phyloP scores from a whole-genome alignment of 768 basidiomycete species.

The Russula compacta region DNA sequence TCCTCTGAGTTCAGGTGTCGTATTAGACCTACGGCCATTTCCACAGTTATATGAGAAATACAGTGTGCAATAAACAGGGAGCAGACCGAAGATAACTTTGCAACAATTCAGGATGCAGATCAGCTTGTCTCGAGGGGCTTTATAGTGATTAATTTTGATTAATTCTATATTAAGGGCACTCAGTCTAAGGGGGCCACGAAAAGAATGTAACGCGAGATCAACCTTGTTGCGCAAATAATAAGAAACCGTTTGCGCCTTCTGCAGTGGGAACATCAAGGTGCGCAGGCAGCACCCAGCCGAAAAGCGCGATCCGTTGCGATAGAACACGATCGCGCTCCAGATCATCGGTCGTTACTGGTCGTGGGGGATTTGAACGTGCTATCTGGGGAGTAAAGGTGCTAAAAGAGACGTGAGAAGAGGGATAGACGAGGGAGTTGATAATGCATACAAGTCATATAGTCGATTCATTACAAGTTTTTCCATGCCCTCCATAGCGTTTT shows the following conservation, averaged over 20 bases:
- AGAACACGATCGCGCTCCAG: conserved; percentile 93
- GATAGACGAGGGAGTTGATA: background rate
- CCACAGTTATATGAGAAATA: conserved; percentile 4
- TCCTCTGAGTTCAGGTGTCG: conserved; percentile 78
- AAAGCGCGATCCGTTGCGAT: conserved; percentile 80
- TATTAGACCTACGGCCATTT: conserved; percentile 56
- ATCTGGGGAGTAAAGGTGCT: conserved; percentile 93
- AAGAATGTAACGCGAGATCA: conserved; percentile 7
- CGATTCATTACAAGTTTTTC: conserved; percentile 99
- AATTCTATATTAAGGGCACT: conserved; percentile 47
- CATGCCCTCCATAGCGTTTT: conserved; percentile 97
- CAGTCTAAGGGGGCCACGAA: no score
- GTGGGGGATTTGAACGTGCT: conserved; percentile 50
- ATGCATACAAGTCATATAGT: conserved; percentile 83
- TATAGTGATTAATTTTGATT: conserved; percentile 96
- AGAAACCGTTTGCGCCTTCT: conserved; percentile 68
- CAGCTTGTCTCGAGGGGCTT: conserved; percentile 95
- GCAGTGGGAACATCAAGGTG: conserved; percentile 86
- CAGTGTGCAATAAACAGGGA: conserved; percentile 10
- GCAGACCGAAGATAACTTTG: conserved; percentile 96
- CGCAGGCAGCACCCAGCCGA: conserved; percentile 80
- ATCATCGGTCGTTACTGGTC: conserved; percentile 85
- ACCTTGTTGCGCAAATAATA: conserved; percentile 89
- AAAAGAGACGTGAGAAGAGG: conserved; percentile 7
- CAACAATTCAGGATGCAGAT: conserved; percentile 97